phyloP scores from a whole-genome alignment of 129 eudicot species.

The Daucus carota region DNA sequence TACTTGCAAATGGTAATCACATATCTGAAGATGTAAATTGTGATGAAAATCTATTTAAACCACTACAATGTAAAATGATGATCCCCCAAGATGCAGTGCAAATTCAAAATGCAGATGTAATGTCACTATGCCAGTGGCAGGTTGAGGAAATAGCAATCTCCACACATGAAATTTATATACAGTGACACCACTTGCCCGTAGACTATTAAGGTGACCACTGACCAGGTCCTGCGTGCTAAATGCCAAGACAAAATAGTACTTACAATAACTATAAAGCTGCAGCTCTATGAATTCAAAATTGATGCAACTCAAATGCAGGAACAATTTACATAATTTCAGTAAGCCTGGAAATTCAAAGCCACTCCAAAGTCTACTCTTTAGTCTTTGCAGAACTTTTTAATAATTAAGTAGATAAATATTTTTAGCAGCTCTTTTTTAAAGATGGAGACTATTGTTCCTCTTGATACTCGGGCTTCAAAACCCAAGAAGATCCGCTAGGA shows the following conservation, averaged over 20 bases:
- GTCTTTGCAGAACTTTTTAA: neutral
- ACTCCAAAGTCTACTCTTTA: constrained; percentile 1
- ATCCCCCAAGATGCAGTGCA: too few species aligned
- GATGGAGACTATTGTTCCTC: constrained; percentile 22
- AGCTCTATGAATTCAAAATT: neutral
- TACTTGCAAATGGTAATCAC: too few species aligned
- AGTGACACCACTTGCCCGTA: neutral
- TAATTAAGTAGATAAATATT: neutral
- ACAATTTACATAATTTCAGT: neutral
- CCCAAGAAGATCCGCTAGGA: constrained; percentile 65
- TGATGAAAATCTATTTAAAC: too few species aligned
- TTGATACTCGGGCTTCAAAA: constrained; percentile 64
- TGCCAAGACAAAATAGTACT: neutral
- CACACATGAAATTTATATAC: neutral
- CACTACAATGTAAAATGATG: too few species aligned
- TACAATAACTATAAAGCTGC: neutral
- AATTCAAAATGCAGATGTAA: neutral
- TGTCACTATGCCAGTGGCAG: neutral
- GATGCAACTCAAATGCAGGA: neutral
- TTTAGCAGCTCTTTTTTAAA: neutral
- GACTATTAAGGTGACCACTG: too few species aligned
- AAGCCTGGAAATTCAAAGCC: neutral
- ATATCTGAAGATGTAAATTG: neutral
- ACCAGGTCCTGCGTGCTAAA: too few species aligned
- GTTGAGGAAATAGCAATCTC: neutral